Evolutionary conservation across 352 stramenopile species (phyloP), one percentile per base, ranked within the genome.

Genomic region (Phytopythium cucurbitacearum): DNA sequence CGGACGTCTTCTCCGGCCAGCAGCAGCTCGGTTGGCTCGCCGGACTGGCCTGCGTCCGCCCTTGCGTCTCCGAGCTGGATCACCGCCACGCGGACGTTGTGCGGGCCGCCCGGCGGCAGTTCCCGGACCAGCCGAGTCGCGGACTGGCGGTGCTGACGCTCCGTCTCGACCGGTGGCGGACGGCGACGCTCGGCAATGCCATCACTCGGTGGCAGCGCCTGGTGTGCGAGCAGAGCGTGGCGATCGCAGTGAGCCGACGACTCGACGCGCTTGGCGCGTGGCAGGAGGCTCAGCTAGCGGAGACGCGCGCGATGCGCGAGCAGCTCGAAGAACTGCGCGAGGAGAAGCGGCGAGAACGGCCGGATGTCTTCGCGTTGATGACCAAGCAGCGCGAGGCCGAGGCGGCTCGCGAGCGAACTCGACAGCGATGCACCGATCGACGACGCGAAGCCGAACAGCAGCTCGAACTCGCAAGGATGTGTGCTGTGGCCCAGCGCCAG

Each of bases 401-500:
- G 21, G 58, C 65, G 11, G 58, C 60, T 5, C 55, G 61, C 33
- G 36, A 15, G 3, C 48, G 64, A 3, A 59, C 53, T 16, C 68
- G 62, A 36, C 51, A 64, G 21, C 49, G 67, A 36, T 62, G 74
- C 32, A 49, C 35, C 2, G 62, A 73, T 42, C 56, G 61, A 41
- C 36, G 60, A 8, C 40, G 43, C 8, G 46, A 32, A 3, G 55
- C 61, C 11, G 55, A 69, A 39, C 60, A 66, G 13, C 61, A 70
- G 44, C 65, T 58, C 7, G 68, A 71, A 13, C 56, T 74, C 34
- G 65, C 68, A 40, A 53, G 33, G 36, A 49, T 58, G 5, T 85
- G 73, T 47, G 68, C 81, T 10, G 15, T 44, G 11, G 60, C 75
- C 3, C 73, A 87, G 33, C 56, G 74, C 43, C 59, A 67, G n/a